Evolutionary conservation across 2,329 filamentous ascomycete genomes (phyloP).

Genomic region (Rachicladosporium sp.): DNA sequence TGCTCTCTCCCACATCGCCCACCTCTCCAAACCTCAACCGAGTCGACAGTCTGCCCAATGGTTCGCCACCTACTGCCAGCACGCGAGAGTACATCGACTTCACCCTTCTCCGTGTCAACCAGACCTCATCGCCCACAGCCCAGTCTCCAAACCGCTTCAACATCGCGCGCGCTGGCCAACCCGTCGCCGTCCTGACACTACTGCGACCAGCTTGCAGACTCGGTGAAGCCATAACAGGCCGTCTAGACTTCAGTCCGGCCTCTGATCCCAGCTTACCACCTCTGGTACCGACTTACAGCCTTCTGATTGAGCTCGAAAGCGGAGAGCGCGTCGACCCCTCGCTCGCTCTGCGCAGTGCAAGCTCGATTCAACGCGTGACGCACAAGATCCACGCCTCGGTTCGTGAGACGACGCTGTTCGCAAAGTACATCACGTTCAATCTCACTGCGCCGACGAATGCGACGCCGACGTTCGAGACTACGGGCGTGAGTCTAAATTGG

Average conservation of each 20-base stretch:
- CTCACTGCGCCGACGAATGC: constrained; percentile 72
- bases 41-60: too few species aligned
- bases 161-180: constrained; percentile 77
- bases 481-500: constrained; percentile 78
- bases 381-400: constrained; percentile 65
- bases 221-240: constrained; percentile 74
- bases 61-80: constrained; percentile 48
- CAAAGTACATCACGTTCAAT: constrained; percentile 64
- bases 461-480: constrained; percentile 87
- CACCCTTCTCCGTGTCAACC: constrained; percentile 69
- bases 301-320: constrained; percentile 76
- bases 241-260: constrained; percentile 60
- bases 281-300: constrained; percentile 65
- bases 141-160: constrained; percentile 89
- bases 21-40: constrained; percentile 11
- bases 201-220: constrained; percentile 79
- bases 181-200: constrained; percentile 82
- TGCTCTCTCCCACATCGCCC: constrained; percentile 60
- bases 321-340: constrained; percentile 69
- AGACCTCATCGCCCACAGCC: constrained; percentile 41
- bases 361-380: constrained; percentile 77
- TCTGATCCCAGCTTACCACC: not conserved
- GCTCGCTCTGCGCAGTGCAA: constrained; percentile 71
- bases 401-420: constrained; percentile 73
- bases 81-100: constrained; percentile 82